Percentiles rank a stretch among this genome's conserved stretches.
Conservation (phyloP, 306 rosid species). For the Quillaja saponaria region DNA sequence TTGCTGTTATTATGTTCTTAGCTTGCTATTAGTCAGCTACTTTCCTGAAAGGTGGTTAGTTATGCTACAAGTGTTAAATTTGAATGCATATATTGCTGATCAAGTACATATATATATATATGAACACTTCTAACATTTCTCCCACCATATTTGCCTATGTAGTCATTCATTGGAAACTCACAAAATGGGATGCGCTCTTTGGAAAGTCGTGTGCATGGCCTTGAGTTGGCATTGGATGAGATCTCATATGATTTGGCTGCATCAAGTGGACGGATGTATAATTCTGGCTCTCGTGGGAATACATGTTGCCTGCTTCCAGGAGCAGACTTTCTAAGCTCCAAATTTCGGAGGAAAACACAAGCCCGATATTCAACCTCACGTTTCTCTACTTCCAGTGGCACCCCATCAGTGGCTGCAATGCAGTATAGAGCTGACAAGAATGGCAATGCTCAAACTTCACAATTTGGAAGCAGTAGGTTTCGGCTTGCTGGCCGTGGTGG, state of each 20-base stretch:
- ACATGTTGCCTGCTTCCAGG: slow-evolving; percentile 82
- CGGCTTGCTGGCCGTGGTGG: slow-evolving; percentile 60
- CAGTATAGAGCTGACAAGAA: slow-evolving; percentile 37
- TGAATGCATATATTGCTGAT: not conserved
- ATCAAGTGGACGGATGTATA: slow-evolving; percentile 78
- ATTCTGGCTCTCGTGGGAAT: slow-evolving; percentile 36
- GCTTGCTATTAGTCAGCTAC: slow-evolving; percentile 5
- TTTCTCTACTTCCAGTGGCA: slow-evolving; percentile 45
- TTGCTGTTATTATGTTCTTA: slow-evolving; percentile 2
- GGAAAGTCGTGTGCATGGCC: slow-evolving; percentile 96
- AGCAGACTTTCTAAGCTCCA: slow-evolving; percentile 76
- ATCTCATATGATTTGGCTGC: slow-evolving; percentile 88
- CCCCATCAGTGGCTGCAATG: slow-evolving; percentile 47
- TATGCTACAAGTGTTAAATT: slow-evolving; percentile 16
- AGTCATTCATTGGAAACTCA: slow-evolving; percentile 95
- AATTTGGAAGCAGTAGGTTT: slow-evolving; percentile 46
- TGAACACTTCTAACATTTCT: not conserved
- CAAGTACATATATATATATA: too few species aligned
- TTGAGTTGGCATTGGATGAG: slow-evolving; percentile 89
- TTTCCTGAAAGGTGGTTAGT: slow-evolving; percentile 14
- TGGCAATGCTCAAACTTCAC: slow-evolving; percentile 42
- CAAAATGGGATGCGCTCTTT: slow-evolving; percentile 86
- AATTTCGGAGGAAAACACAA: slow-evolving; percentile 79
- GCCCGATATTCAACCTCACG: slow-evolving; percentile 50
- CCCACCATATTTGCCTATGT: slow-evolving; percentile 22